Evolutionary conservation across 73 alveolate species (phyloP).

Genomic region (Paramecium tetraurelia): DNA sequence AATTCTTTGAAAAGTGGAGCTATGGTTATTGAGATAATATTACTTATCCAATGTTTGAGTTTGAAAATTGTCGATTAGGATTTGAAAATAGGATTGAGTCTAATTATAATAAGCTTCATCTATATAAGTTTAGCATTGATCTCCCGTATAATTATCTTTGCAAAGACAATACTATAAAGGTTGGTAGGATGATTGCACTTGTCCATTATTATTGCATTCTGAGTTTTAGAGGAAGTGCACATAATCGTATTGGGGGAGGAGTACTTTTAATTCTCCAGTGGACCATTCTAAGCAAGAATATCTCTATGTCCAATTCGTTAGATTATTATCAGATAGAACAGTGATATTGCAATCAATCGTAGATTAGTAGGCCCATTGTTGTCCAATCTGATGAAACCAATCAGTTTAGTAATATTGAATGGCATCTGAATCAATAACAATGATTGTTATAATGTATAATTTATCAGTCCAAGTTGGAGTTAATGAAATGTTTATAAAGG

Average conservation of each 20-base stretch:
- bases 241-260: neutral
- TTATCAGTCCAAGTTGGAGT: conserved; percentile 10
- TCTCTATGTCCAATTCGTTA: neutral
- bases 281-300: neutral
- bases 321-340: neutral
- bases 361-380: neutral
- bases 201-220: neutral
- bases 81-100: neutral
- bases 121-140: neutral
- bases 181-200: neutral
- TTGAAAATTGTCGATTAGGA: neutral
- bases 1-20: neutral
- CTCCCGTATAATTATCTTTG: neutral
- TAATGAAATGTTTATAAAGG: neutral
- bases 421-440: neutral
- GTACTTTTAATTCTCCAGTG: neutral
- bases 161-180: neutral
- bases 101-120: neutral
- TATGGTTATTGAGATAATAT: neutral
- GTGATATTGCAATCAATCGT: neutral
- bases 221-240: neutral
- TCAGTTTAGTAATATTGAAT: neutral
- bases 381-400: neutral
- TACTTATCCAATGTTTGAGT: neutral
- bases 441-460: neutral